Evolutionary conservation across 805 yeast species (phyloP).

Genomic region (Candida maris): DNA sequence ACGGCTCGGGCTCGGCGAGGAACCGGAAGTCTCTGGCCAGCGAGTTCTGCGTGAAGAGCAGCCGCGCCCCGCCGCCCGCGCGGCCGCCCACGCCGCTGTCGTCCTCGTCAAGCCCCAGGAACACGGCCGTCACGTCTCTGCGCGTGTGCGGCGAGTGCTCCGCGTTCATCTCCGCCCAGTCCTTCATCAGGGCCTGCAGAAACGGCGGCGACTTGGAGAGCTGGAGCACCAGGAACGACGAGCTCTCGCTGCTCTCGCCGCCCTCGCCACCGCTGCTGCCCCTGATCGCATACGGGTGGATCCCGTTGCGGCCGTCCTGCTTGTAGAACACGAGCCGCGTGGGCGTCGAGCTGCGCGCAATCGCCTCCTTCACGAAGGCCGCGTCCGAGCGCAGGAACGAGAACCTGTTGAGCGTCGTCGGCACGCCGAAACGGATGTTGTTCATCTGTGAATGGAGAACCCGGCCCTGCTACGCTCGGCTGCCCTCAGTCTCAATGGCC

Average conservation of each 20-base stretch:
- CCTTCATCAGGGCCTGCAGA: conserved; percentile 10
- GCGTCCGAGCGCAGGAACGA: conserved; percentile 58
- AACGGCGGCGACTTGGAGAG: conserved; percentile 10
- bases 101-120: conserved; percentile 47
- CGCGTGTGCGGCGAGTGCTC: conserved; percentile 8
- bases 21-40: conserved; percentile 12
- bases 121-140: conserved; percentile 32
- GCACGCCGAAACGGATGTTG: conserved; percentile 26
- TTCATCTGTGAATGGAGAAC: too few relatives aligned
- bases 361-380: conserved; percentile 38
- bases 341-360: conserved; percentile 16
- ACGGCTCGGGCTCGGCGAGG: conserved; percentile 1
- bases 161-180: conserved; percentile 24
- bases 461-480: too few relatives aligned
- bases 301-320: conserved; percentile 23
- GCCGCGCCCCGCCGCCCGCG: conserved; percentile 20
- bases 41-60: conserved; percentile 19
- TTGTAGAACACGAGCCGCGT: conserved; percentile 48
- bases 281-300: conserved; percentile 18
- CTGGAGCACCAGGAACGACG: conserved; percentile 13
- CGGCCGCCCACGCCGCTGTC: too few relatives aligned
- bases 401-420: conserved; percentile 54
- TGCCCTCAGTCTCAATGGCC: too few relatives aligned
- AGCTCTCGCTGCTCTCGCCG: too few relatives aligned
- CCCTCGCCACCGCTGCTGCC: too few relatives aligned